A percentile compares a stretch with the other conserved stretches of the same genome.
Evolutionary conservation across 2,329 filamentous ascomycete species (phyloP).

Genomic region (Pseudogymnoascus sp.): DNA sequence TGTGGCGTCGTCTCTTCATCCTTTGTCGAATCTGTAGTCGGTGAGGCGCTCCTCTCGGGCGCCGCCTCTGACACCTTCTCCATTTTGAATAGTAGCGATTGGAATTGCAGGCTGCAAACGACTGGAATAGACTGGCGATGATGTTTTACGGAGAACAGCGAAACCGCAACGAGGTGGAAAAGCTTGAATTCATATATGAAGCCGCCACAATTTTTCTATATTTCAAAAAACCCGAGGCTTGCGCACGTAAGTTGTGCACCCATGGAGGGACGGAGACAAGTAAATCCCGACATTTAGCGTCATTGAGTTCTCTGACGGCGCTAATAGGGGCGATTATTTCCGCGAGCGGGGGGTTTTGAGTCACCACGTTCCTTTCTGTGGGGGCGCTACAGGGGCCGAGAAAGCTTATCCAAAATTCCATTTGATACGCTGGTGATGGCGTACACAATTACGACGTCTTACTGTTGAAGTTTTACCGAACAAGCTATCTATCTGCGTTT

Average conservation of each 20-base stretch:
- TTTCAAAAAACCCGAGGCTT: neutral
- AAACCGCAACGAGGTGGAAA: neutral
- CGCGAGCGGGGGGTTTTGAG: neutral
- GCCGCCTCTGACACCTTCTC: neutral
- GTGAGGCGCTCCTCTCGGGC: neutral
- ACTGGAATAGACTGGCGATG: neutral
- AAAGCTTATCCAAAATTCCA: neutral
- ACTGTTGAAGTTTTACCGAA: neutral
- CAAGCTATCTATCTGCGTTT: neutral
- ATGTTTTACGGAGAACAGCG: neutral
- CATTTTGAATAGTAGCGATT: neutral
- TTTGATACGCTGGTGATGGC: neutral
- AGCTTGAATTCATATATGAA: neutral
- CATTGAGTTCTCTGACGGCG: neutral
- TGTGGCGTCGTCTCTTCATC: neutral
- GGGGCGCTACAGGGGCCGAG: neutral
- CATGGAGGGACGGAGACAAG: neutral
- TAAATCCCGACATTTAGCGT: constrained; percentile 3
- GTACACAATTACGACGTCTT: neutral
- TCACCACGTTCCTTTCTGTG: neutral
- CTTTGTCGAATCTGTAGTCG: neutral
- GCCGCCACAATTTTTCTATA: neutral
- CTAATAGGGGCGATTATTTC: neutral
- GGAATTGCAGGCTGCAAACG: neutral
- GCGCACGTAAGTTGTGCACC: neutral